Base-by-base conservation (phyloP, 2,329 filamentous ascomycete species). In the Pochonia chlamydosporia region DNA sequence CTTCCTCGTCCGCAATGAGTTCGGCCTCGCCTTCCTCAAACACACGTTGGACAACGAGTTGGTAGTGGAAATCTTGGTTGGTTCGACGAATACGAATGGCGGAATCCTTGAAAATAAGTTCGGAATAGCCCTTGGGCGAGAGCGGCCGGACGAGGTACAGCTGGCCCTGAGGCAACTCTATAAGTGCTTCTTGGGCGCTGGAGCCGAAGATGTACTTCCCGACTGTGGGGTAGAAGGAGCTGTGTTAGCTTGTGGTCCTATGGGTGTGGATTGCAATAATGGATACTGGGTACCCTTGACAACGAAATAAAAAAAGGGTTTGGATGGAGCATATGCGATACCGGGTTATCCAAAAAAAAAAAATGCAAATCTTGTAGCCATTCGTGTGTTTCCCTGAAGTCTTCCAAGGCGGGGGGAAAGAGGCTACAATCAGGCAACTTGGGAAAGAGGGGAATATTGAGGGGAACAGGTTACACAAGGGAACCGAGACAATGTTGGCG, bases 11-110 rank as follows among this genome's bases (percentile, higher is more conserved):
- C 39, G 85, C 90, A 36, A 96, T 72, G 20, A 93, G 78, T 60
- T 97, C 92, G 53, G 91, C 92, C 63, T 99, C 93, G 47, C 93
- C 93, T 69, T 99, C 93, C 63, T 99, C 93, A 74, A 95, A 99
- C 49, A 92, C 92, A 51, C 93, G 82, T 66, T 99, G 93, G 36
- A 97, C 81, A 35, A 97, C 92, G 11, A 99, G 87, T 66, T 99
- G 93, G 65, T 97, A 99, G 61, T 99, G 91, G 61, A 88, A 96
- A 46, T 97, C 90, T 65, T 96, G 91, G 18, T 88, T 91, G 14
- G 93, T 97, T 54, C 89, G 84, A 54, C 95, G 86, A 61, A 99
- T 95, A 53, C 86, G 89, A 45, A 92, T 89, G 40, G 89, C 87
- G 33, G 90, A 87, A 82, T 99, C 93, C 68, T 93, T 96, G 78